Evolutionary conservation across 495 filamentous ascomycete genomes (phyloP).

Genomic region (Cercophora newfieldiana): DNA sequence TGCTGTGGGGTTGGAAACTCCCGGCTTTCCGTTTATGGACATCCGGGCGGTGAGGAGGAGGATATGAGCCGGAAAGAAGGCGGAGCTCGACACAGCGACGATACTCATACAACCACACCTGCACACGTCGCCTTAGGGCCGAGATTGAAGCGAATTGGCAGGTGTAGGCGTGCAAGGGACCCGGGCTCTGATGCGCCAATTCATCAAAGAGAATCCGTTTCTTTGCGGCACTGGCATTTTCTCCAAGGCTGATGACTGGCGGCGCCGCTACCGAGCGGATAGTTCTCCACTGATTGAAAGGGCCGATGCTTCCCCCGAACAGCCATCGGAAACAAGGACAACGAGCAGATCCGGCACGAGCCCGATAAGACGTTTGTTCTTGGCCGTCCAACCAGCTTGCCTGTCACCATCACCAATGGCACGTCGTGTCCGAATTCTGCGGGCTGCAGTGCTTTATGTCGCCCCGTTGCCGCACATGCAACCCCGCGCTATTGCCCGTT

Average conservation of each 20-base stretch:
- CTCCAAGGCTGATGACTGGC: background rate
- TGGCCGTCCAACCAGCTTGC: background rate
- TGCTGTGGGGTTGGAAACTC: background rate
- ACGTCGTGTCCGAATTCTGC: background rate
- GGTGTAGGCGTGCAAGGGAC: too few relatives aligned
- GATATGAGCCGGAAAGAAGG: background rate
- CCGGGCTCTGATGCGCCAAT: too few relatives aligned
- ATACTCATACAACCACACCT: background rate
- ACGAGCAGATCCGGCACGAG: background rate
- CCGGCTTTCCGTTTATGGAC: slow-evolving; percentile 4
- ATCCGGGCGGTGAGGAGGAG: background rate
- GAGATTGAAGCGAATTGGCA: too few relatives aligned
- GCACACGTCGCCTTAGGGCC: background rate
- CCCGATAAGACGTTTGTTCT: background rate
- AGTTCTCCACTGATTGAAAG: background rate
- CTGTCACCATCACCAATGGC: background rate
- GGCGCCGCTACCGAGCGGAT: too few relatives aligned
- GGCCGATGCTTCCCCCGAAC: background rate
- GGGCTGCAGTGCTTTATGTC: background rate
- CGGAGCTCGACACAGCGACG: background rate
- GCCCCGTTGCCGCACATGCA: background rate
- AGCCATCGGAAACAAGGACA: background rate
- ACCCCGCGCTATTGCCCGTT: background rate
- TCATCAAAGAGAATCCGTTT: too few relatives aligned
- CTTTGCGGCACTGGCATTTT: background rate